Evolutionary conservation across 192 early-diverging fungal genomes (phyloP), one percentile per base, ranked within the genome.

Genomic region (Coemansia sp.): DNA sequence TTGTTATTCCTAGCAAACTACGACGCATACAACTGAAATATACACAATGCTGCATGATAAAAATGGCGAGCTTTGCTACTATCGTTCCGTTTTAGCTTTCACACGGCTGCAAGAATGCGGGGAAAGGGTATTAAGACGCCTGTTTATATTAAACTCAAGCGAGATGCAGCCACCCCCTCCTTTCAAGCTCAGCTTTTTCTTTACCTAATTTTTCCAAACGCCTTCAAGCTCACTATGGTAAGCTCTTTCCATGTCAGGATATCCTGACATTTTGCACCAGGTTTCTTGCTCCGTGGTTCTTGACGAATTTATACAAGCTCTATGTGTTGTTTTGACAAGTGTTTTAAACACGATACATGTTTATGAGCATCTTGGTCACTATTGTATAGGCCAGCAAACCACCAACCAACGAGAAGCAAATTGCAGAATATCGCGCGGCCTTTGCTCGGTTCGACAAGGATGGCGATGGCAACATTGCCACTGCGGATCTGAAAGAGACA

Each of bases 391-490:
- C 46, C n/a, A 47, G 7, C 46, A 44, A 44, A 44, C 43, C 11
- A 44, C 26, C 26, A 26, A 2, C 16, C 43, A 44, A 17, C 43
- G 17, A 53, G 10, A 4, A 26, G 0, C 26, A 14, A 8, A 23
- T 26, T 17, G 23, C 50, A 30, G 62, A 70, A 19, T 64, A 57
- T 38, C n/a, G 23, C 6, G 68, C 38, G 23, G 68, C 68, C 3
- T 77, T 77, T 53, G 43, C 17, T 14, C 40, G 62, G 62, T 72
- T 86, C 47, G 84, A 86, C 68, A 44, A 59, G 57, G 77, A 86
- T 47, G 55, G 63, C 23, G 75, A 77, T 42, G 84, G 84, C 21
- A 40, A 63, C 26, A 72, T 86, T 49, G 67, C 69, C 38, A 43
- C 63, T 49, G 30, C 21, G 7, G 84, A 86, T 64, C 73, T 86